Percentiles rank a stretch among this genome's conserved stretches.
Conservation (phyloP, 1,284 basidiomycete species). For the Hymenochaete sp. region DNA sequence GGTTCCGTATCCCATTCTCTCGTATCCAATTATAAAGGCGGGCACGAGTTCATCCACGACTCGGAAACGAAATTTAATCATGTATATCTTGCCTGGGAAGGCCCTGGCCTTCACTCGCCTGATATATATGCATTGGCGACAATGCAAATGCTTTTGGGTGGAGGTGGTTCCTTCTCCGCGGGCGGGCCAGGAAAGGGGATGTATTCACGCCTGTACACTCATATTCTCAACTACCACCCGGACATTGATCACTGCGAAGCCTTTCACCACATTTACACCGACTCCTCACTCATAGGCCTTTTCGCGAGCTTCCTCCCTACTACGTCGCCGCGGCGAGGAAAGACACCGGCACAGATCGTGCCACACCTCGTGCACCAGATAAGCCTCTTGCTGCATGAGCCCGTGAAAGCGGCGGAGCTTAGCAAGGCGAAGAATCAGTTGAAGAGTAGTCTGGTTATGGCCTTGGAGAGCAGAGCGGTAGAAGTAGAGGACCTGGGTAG, state of each 20-base stretch:
- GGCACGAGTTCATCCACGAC: constrained; percentile 66
- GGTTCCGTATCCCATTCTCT: constrained; percentile 30
- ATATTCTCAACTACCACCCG: constrained; percentile 91
- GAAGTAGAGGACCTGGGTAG: constrained; percentile 87
- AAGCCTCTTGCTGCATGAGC: constrained; percentile 59
- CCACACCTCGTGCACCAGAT: constrained; percentile 85
- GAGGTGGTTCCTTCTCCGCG: constrained; percentile 92
- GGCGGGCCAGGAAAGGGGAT: constrained; percentile 98
- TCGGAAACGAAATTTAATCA: constrained; percentile 80
- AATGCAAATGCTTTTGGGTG: constrained; percentile 91
- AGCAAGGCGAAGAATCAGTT: constrained; percentile 92
- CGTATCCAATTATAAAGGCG: constrained; percentile 79
- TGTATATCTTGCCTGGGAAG: constrained; percentile 89
- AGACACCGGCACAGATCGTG: constrained; percentile 62
- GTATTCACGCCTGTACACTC: constrained; percentile 97
- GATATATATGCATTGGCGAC: constrained; percentile 94
- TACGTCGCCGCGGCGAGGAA: constrained; percentile 48
- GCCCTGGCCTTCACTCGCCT: constrained; percentile 84
- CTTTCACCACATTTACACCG: constrained; percentile 97
- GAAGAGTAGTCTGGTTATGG: constrained; percentile 92
- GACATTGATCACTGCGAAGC: constrained; percentile 95
- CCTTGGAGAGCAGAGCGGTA: constrained; percentile 83
- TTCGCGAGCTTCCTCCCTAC: constrained; percentile 83
- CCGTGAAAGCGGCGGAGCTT: constrained; percentile 65
- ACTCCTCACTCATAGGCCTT: constrained; percentile 91